Conservation (phyloP, 805 yeast species). For the Saccharomycopsis synnaedendra region DNA sequence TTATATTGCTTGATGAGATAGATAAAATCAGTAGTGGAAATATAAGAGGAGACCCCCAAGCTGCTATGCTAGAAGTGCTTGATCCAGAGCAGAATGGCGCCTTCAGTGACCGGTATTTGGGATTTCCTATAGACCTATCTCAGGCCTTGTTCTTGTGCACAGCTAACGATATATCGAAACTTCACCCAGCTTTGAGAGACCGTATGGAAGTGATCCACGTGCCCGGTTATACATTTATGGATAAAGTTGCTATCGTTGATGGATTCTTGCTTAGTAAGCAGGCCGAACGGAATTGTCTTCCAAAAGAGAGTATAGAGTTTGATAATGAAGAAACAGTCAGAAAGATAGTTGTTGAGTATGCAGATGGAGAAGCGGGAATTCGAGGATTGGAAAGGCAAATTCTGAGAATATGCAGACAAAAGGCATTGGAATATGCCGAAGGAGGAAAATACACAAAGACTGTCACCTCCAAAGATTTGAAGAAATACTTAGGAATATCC, state of each 20-base stretch:
- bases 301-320: slow-evolving; percentile 14
- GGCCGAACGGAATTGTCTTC: slow-evolving; percentile 53
- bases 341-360: slow-evolving; percentile 54
- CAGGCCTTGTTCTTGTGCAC: slow-evolving; percentile 78
- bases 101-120: slow-evolving; percentile 75
- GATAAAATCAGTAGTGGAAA: slow-evolving; percentile 52
- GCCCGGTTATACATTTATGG: slow-evolving; percentile 70
- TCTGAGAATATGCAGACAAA: slow-evolving; percentile 68
- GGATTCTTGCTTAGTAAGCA: slow-evolving; percentile 70
- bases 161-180: slow-evolving; percentile 62
- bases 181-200: slow-evolving; percentile 70
- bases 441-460: slow-evolving; percentile 25
- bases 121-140: slow-evolving; percentile 77
- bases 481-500: slow-evolving; percentile 62
- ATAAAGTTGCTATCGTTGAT: slow-evolving; percentile 62
- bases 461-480: slow-evolving; percentile 44
- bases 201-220: slow-evolving; percentile 75
- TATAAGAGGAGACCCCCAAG: slow-evolving; percentile 76
- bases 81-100: slow-evolving; percentile 81
- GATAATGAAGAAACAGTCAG: slow-evolving; percentile 42
- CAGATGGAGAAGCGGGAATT: slow-evolving; percentile 73
- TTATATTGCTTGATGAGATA: slow-evolving; percentile 73
- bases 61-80: slow-evolving; percentile 76
- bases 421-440: slow-evolving; percentile 59
- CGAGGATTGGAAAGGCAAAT: slow-evolving; percentile 66